Conservation (phyloP, 257 asterid species). For the Solanum lycopersicoides region DNA sequence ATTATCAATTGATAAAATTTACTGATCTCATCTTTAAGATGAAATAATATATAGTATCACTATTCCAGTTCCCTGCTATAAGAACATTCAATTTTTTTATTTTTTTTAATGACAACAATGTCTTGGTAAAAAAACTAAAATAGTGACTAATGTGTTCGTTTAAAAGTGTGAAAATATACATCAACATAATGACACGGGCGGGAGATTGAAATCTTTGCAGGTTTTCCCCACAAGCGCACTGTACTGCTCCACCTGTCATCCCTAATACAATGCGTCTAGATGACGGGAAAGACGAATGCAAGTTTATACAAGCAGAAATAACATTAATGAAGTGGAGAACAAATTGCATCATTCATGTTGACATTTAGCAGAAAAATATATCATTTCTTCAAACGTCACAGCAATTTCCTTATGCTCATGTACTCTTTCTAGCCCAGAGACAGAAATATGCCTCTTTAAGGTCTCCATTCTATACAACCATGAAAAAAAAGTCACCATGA, state of each 20-base stretch:
- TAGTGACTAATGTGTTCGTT: neutral
- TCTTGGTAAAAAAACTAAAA: neutral
- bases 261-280: neutral
- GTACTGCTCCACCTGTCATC: neutral
- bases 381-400: no score
- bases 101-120: neutral
- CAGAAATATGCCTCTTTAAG: no score
- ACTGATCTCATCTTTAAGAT: neutral
- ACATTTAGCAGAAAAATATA: no score
- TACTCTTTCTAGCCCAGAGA: no score
- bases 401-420: no score
- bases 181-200: neutral
- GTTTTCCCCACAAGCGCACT: neutral
- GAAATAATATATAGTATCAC: neutral
- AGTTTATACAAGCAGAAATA: neutral
- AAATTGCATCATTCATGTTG: neutral
- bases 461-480: no score
- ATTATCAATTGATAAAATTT: neutral
- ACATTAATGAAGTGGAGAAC: neutral
- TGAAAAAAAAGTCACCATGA: no score
- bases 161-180: neutral
- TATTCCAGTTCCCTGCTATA: neutral
- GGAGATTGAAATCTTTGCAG: neutral
- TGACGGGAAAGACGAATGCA: neutral
- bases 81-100: neutral